These are phyloP conservation scores for Fusarium sp. DNA, from an alignment of 2,329 filamentous ascomycete species.

Conservation along the genomic window DNA sequence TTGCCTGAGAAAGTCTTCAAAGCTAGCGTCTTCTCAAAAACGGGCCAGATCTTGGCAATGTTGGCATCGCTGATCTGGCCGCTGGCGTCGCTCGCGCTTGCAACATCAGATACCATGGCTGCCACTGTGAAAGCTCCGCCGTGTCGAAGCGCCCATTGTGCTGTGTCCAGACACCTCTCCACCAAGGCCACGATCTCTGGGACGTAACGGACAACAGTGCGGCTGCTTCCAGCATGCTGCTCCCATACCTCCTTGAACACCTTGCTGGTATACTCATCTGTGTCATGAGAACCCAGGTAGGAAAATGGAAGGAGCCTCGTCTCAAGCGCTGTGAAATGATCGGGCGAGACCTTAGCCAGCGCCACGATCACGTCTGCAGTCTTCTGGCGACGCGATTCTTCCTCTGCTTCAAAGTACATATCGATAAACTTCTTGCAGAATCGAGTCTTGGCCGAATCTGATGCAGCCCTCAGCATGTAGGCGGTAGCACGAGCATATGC, in stretches of 20 bases:
- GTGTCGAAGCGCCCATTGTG: conserved; percentile 93
- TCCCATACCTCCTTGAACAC: conserved; percentile 90
- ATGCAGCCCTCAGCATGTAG: conserved; percentile 79
- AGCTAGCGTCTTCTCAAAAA: conserved; percentile 83
- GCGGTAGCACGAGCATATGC: conserved; percentile 90
- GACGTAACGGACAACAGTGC: conserved; percentile 87
- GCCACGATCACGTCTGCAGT: conserved; percentile 87
- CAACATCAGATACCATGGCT: conserved; percentile 78
- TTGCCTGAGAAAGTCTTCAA: conserved; percentile 96
- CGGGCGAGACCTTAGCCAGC: conserved; percentile 88
- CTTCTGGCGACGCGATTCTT: conserved; percentile 80
- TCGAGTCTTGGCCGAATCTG: conserved; percentile 63
- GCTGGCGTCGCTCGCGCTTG: conserved; percentile 68
- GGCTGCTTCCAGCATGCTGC: conserved; percentile 88
- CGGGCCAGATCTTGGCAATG: conserved; percentile 81
- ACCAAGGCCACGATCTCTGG: conserved; percentile 83
- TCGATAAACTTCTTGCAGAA: conserved; percentile 71
- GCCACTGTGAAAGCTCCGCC: conserved; percentile 86
- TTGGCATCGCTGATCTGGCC: conserved; percentile 73
- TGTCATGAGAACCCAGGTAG: conserved; percentile 90
- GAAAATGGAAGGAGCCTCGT: conserved; percentile 85
- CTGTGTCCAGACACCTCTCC: conserved; percentile 78
- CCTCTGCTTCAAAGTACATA: conserved; percentile 86
- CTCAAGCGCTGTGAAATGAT: conserved; percentile 86
- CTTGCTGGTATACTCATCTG: conserved; percentile 82